Evolutionary conservation across 768 basidiomycete species (phyloP), one percentile per base, ranked within the genome.

Genomic region (Plicaturopsis crispa): DNA sequence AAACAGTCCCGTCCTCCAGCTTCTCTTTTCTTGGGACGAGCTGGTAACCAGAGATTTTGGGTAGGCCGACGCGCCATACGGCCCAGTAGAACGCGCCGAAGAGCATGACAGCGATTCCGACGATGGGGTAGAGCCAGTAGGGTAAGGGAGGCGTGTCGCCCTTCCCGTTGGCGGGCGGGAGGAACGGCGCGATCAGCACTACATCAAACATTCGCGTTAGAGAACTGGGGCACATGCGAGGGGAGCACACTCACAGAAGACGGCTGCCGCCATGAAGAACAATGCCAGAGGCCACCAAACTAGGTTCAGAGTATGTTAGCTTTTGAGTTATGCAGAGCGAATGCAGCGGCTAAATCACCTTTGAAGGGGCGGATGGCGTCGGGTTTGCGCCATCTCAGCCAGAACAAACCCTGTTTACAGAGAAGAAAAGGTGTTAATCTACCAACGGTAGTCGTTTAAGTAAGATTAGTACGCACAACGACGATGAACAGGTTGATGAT

Each of bases 61-160:
- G 75, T 7, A 78, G 48, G 1, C 72, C 18, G 30, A 75, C 39
- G 0, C 75, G 61, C 76, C 76, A 78, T 3, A 52, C 56, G 0
- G 66, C 70, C 76, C 76, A 78, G 48, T 76, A 78, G 1, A 67
- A 23, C 1, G 72, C 62, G 5, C 76, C 75, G 10, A 54, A 7
- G 2, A 62, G 35, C 57, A 75, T 57, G 40, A 77, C 55, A 0
- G 48, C 68, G 38, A 75, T 76, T 1, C 71, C 74, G 1, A 77
- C 69, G 5, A 75, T 57, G 44, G 70, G 72, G 48, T 76, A 76
- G 66, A 76, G 47, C 49, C 77, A 78, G 42, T 78, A 78, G 3
- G 77, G 74, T 24, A 79, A 48, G 8, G 78, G 73, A 8, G 75
- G 75, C 0, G 76, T 76, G 45, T 80, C 75, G 10, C 77, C 78